Base-by-base conservation (phyloP, 1,284 basidiomycete genomes). In the Xerocomus amazonicus region DNA sequence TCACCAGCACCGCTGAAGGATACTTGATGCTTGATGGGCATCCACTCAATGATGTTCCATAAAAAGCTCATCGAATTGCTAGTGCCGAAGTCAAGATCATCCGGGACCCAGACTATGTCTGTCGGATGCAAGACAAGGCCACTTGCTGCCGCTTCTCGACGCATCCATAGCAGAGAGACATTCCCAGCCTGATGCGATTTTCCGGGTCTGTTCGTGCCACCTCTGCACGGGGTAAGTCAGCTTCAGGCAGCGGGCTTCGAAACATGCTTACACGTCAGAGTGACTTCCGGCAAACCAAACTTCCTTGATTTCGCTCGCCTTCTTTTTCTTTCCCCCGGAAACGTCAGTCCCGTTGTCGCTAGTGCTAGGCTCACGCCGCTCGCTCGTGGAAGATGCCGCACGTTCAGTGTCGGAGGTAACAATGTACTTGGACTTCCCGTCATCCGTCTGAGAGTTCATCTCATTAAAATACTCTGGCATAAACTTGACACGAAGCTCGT, bases 401-500 rank as follows among this genome's bases (percentile, higher is more conserved):
- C 37, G 29, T 8, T 39, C 40, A 13, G 0, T 23, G 3, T 41
- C 29, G 7, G 9, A 9, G 4, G 37, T 3, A 17, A 28, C 26
- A 6, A 16, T 26, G 8, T 57, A 57, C 34, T 54, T 50, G 17
- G 44, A 65, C 28, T 23, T 44, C 2, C 14, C 55, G 4, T 50
- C 42, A 28, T 47, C 10, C 3, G 38, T 41, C 35, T 34, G 48
- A 26, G 54, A 29, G 17, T 65, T 62, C 63, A 65, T 54, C 37
- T 67, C 66, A 7, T 53, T 46, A 32, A 63, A 63, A 28, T 70
- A 69, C 46, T 76, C 73, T 1, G 72, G 72, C 53, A 70, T 62
- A 51, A 75, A 75, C 46, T 74, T 73, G 38, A 72, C 62, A 51
- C 70, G 67, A 19, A 57, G 60, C 49, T 73, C 72, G 44, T 75